phyloP scores from a whole-genome alignment of 768 basidiomycete species.

The Mrakia frigida region DNA sequence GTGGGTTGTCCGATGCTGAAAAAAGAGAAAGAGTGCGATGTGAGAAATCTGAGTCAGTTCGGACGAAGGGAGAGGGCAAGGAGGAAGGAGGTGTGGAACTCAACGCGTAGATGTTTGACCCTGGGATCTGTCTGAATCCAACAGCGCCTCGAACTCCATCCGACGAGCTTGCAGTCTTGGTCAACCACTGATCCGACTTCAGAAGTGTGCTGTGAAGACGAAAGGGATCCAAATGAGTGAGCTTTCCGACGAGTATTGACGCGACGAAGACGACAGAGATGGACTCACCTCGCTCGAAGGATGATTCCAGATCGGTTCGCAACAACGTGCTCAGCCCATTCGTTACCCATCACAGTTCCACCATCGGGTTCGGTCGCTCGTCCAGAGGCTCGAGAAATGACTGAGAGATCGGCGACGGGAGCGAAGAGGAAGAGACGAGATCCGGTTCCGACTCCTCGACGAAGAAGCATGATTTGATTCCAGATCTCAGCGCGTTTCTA shows the following conservation, averaged over 20 bases:
- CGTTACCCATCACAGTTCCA: constrained; percentile 84
- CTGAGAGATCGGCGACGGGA: constrained; percentile 80
- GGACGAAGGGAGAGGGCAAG: neutral
- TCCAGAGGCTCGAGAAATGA: constrained; percentile 54
- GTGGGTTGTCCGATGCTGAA: constrained; percentile 76
- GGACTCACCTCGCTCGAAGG: constrained; percentile 69
- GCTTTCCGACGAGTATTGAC: neutral
- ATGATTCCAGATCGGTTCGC: constrained; percentile 93
- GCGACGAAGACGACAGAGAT: neutral
- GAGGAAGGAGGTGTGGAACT: neutral
- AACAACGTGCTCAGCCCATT: constrained; percentile 91
- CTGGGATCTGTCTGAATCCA: constrained; percentile 82
- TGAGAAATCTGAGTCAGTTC: neutral
- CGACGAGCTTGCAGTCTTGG: constrained; percentile 39
- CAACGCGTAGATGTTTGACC: constrained; percentile 75
- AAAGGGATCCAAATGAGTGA: neutral
- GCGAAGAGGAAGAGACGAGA: constrained; percentile 83
- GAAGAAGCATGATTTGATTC: constrained; percentile 83
- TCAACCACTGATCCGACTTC: constrained; percentile 89
- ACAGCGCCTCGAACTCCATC: constrained; percentile 79
- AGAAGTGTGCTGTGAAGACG: constrained; percentile 59
- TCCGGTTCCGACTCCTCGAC: constrained; percentile 60
- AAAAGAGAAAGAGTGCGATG: neutral
- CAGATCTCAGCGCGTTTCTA: constrained; percentile 81
- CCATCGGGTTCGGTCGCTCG: constrained; percentile 65